Percentiles rank a stretch among this genome's conserved stretches.
Conservation (phyloP, 371 early-diverging fungal genomes). For the Zopfochytrium polystomum region DNA sequence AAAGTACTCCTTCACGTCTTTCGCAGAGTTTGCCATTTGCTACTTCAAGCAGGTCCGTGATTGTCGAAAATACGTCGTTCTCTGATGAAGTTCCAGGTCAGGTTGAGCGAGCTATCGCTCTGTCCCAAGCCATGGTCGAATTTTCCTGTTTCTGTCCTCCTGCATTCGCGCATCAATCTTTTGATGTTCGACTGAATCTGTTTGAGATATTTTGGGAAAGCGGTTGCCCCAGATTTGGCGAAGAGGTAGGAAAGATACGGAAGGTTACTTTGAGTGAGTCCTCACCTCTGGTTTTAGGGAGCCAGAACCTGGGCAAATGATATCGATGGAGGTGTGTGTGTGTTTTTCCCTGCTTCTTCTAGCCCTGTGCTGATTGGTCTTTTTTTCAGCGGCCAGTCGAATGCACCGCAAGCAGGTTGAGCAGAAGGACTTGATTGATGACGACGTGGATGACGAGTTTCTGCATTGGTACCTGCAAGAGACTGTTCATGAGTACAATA, state of each 20-base stretch:
- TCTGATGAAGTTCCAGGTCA: no score
- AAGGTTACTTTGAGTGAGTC: slow-evolving; percentile 6
- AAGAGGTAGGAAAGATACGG: slow-evolving; percentile 47
- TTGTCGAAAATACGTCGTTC: no score
- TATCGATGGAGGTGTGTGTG: background rate
- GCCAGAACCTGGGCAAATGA: no score
- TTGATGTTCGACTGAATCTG: slow-evolving; percentile 51
- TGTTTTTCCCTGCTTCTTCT: background rate
- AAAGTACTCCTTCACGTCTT: no score
- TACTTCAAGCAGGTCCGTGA: no score
- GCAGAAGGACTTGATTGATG: no score
- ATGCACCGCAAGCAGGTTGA: no score
- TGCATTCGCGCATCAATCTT: slow-evolving; percentile 33
- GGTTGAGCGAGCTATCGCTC: slow-evolving; percentile 69
- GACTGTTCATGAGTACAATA: slow-evolving; percentile 23
- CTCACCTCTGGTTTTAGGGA: background rate
- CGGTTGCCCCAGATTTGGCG: slow-evolving; percentile 73
- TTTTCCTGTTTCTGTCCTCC: slow-evolving; percentile 65
- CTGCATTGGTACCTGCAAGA: slow-evolving; percentile 26
- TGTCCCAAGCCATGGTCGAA: slow-evolving; percentile 71
- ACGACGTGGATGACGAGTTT: no score
- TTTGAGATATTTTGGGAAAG: slow-evolving; percentile 77
- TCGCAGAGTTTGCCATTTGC: no score
- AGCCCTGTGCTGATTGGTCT: background rate
- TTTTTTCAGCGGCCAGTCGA: slow-evolving; percentile 4